Evolutionary conservation across 495 filamentous ascomycete species (phyloP).

Genomic region (Lepraria neglecta): DNA sequence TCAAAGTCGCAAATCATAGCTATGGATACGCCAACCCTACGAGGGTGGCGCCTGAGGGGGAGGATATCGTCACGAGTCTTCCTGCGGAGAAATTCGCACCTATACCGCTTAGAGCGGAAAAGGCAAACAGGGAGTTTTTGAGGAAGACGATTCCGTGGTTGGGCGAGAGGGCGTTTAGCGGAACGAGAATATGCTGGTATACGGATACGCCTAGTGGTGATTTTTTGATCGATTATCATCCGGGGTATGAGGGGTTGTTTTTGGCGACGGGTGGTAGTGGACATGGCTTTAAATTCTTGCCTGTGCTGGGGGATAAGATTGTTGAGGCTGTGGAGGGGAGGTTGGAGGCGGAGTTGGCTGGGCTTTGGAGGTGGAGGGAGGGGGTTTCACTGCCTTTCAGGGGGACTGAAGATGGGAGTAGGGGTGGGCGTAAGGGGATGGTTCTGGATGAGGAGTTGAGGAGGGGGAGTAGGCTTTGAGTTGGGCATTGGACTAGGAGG

Average conservation of each 20-base stretch:
- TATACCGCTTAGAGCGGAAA: constrained; percentile 15
- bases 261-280: constrained; percentile 80
- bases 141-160: constrained; percentile 57
- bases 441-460: constrained; percentile 47
- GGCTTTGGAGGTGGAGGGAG: constrained; percentile 65
- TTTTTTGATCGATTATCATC: constrained; percentile 76
- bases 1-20: constrained; percentile 78
- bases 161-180: constrained; percentile 55
- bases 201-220: constrained; percentile 74
- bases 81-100: constrained; percentile 13
- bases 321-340: constrained; percentile 58
- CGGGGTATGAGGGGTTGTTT: constrained; percentile 59
- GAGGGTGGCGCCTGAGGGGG: constrained; percentile 35
- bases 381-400: constrained; percentile 33
- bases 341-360: constrained; percentile 49
- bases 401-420: constrained; percentile 46
- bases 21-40: constrained; percentile 74
- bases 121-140: constrained; percentile 55
- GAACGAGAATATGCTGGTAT: constrained; percentile 84
- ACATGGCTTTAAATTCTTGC: constrained; percentile 86
- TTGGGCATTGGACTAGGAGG: no score
- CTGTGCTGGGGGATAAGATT: constrained; percentile 73
- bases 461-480: constrained; percentile 27
- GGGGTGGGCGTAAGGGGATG: constrained; percentile 52
- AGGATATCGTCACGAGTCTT: constrained; percentile 8